These are phyloP conservation scores for Avena eriantha DNA, from an alignment of 176 grass and related monocot species.

Conservation along the genomic window DNA sequence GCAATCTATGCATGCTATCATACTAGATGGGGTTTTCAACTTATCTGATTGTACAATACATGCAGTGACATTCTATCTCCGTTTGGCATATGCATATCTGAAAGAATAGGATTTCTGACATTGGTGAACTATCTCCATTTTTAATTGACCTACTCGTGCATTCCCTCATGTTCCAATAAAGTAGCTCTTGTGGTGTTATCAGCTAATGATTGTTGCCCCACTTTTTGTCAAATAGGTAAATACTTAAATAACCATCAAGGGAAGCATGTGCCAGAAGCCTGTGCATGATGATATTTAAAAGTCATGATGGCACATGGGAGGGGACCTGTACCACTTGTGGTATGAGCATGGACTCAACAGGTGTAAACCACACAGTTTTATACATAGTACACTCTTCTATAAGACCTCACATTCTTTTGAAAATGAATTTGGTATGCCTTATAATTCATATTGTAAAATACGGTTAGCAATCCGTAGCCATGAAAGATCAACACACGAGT, in stretches of 20 bases:
- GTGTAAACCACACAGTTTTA: constrained; percentile 24
- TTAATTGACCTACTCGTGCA: background rate
- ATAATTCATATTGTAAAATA: background rate
- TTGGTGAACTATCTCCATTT: constrained; percentile 7
- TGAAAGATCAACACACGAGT: background rate
- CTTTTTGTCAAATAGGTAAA: constrained; percentile 45
- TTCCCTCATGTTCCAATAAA: constrained; percentile 52
- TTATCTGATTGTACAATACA: no score
- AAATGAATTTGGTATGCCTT: background rate
- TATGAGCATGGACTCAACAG: constrained; percentile 46
- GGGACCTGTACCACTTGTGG: constrained; percentile 39
- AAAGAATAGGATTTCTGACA: background rate
- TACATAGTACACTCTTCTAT: background rate
- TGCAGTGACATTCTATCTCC: no score
- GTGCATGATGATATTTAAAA: constrained; percentile 55
- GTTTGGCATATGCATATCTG: constrained; percentile 1
- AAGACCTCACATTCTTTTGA: background rate
- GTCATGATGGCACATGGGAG: constrained; percentile 61
- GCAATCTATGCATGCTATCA: no score
- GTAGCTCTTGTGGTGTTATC: constrained; percentile 51
- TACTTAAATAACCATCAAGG: constrained; percentile 58
- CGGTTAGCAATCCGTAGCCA: background rate
- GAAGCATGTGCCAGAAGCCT: constrained; percentile 53
- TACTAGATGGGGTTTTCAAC: no score
- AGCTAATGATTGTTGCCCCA: constrained; percentile 59